Evolutionary conservation across 2,329 filamentous ascomycete genomes (phyloP).

Genomic region (Aureobasidium mangrovei): DNA sequence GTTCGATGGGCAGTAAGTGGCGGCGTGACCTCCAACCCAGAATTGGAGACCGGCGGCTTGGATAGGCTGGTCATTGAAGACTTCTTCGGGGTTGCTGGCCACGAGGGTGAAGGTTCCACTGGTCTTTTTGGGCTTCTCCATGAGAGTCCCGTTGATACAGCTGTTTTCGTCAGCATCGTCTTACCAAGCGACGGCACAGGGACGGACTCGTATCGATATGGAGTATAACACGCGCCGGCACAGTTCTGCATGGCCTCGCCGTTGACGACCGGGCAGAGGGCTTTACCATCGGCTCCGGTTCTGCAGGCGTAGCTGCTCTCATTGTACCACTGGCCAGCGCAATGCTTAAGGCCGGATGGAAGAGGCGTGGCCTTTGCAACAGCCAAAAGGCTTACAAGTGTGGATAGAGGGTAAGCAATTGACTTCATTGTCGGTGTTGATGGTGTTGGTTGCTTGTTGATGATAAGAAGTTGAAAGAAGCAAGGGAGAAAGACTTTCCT

Average conservation of each 20-base stretch:
- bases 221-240: constrained; percentile 14
- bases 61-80: constrained; percentile 15
- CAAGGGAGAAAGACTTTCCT: background rate
- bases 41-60: constrained; percentile 17
- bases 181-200: background rate
- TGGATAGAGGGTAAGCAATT: background rate
- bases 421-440: constrained; percentile 1
- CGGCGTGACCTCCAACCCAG: constrained; percentile 14
- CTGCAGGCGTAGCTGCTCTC: constrained; percentile 16
- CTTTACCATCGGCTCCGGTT: background rate
- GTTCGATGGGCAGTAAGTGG: constrained; percentile 16
- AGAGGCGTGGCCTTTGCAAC: background rate
- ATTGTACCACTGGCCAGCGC: constrained; percentile 13
- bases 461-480: background rate
- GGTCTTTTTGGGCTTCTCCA: background rate
- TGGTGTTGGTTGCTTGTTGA: constrained; percentile 2
- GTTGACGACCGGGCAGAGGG: constrained; percentile 17
- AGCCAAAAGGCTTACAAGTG: background rate
- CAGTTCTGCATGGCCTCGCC: constrained; percentile 14
- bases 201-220: constrained; percentile 12
- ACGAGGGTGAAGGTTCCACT: constrained; percentile 16
- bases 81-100: constrained; percentile 15
- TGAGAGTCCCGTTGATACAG: background rate
- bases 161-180: background rate
- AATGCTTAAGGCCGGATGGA: constrained; percentile 7